A percentile compares a stretch with the other conserved stretches of the same genome.
These are phyloP conservation scores for Erigeron canadensis DNA, from an alignment of 129 eudicot genomes.

Conservation along the genomic window DNA sequence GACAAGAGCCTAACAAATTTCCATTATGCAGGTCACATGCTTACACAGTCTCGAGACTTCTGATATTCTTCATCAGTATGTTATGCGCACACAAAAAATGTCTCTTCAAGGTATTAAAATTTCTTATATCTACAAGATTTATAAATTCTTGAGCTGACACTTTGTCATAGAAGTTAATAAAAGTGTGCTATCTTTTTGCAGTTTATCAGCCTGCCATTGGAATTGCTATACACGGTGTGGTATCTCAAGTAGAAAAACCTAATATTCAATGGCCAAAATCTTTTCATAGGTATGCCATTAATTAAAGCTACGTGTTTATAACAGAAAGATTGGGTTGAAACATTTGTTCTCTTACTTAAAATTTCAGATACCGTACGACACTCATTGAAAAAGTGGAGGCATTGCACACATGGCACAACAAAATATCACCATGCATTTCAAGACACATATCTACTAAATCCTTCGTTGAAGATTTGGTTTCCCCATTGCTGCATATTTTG, in stretches of 20 bases:
- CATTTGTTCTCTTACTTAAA: not conserved
- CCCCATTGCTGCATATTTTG: slow-evolving; percentile 72
- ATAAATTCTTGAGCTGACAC: not conserved
- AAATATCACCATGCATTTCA: slow-evolving; percentile 69
- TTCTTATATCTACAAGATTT: slow-evolving; percentile 18
- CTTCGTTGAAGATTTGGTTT: slow-evolving; percentile 73
- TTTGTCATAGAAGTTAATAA: slow-evolving; percentile 15
- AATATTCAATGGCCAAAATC: slow-evolving; percentile 96
- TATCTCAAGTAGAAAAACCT: slow-evolving; percentile 79
- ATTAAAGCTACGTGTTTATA: slow-evolving; percentile 7
- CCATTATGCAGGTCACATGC: slow-evolving; percentile 64
- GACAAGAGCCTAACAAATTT: slow-evolving; percentile 1
- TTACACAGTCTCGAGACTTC: slow-evolving; percentile 62
- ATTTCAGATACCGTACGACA: slow-evolving; percentile 59
- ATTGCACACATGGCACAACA: slow-evolving; percentile 65
- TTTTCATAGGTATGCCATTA: slow-evolving; percentile 61
- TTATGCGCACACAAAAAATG: slow-evolving; percentile 89
- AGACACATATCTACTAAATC: slow-evolving; percentile 82
- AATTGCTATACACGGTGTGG: slow-evolving; percentile 58
- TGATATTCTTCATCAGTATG: slow-evolving; percentile 65
- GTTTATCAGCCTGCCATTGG: slow-evolving; percentile 78
- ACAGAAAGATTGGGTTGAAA: not conserved
- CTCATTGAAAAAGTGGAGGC: slow-evolving; percentile 68
- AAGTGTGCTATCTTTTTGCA: slow-evolving; percentile 26
- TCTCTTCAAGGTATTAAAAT: slow-evolving; percentile 58